Evolutionary conservation across 2,329 filamentous ascomycete species (phyloP), one percentile per base, ranked within the genome.

Genomic region (Anthostomella pinea): DNA sequence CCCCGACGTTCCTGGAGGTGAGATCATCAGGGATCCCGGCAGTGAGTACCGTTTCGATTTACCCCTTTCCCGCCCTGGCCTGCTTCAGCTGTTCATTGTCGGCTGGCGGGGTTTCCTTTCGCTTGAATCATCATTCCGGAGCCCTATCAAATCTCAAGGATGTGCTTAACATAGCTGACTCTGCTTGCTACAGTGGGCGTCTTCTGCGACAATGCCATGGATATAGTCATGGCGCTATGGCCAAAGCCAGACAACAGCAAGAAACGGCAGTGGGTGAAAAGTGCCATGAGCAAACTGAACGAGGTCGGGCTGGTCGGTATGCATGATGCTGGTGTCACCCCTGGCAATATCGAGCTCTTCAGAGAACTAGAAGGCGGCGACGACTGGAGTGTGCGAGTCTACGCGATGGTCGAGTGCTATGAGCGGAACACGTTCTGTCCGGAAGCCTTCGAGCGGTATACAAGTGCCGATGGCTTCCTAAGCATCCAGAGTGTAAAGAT

Each of bases 121-220:
- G n/a, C n/a, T n/a, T n/a, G n/a, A n/a, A n/a, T n/a, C n/a, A n/a
- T n/a, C n/a, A n/a, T n/a, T n/a, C n/a, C n/a, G n/a, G n/a, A n/a
- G n/a, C n/a, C n/a, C n/a, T n/a, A n/a, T n/a, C n/a, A n/a, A n/a
- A n/a, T n/a, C n/a, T n/a, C n/a, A n/a, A n/a, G n/a, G n/a, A n/a
- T n/a, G n/a, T n/a, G n/a, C n/a, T n/a, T n/a, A n/a, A n/a, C n/a
- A n/a, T n/a, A n/a, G n/a, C n/a, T n/a, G n/a, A n/a, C n/a, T n/a
- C n/a, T n/a, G n/a, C n/a, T n/a, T n/a, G n/a, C n/a, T n/a, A n/a
- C n/a, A n/a, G n/a, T 73, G 51, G 82, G 83, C 26, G 81, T 86
- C 8, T 85, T 86, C 49, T 87, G 83, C 53, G 82, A 87, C 58
- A 85, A 85, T 52, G 81, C 82, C 16, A 84, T 85, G 73, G 77